Percentiles rank a stretch among this genome's conserved stretches.
Evolutionary conservation across 768 basidiomycete species (phyloP).

Genomic region (Phallus indusiatus): DNA sequence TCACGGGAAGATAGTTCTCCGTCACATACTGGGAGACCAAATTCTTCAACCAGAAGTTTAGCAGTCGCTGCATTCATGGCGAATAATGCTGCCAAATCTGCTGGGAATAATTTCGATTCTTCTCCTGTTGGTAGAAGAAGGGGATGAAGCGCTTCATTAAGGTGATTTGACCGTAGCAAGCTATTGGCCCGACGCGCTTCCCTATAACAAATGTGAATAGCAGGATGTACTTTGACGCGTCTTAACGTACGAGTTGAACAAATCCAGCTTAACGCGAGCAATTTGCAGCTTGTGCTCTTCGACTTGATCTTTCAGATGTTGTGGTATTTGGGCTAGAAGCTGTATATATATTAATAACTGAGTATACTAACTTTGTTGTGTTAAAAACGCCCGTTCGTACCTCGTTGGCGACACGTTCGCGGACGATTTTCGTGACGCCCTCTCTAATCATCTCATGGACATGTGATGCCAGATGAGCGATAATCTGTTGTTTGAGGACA

Average conservation of each 20-base stretch:
- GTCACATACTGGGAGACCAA: constrained; percentile 24
- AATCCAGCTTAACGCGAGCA: constrained; percentile 31
- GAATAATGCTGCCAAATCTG: constrained; percentile 36
- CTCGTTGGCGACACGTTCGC: constrained; percentile 33
- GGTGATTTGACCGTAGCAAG: constrained; percentile 26
- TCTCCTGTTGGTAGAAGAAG: constrained; percentile 39
- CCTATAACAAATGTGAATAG: constrained; percentile 18
- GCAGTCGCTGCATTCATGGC: constrained; percentile 33
- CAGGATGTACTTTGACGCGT: neutral
- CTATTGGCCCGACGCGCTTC: constrained; percentile 39
- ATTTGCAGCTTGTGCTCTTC: constrained; percentile 34
- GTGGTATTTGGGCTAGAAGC: constrained; percentile 35
- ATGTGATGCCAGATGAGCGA: constrained; percentile 29
- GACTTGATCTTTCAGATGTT: constrained; percentile 30
- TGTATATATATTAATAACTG: constrained; percentile 15
- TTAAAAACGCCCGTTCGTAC: constrained; percentile 20
- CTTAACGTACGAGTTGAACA: constrained; percentile 39
- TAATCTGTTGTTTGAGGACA: constrained; percentile 33
- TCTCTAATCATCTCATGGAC: constrained; percentile 27
- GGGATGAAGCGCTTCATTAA: constrained; percentile 36
- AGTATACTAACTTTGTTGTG: neutral
- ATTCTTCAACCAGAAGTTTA: constrained; percentile 33
- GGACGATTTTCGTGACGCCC: constrained; percentile 28
- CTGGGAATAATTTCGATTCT: constrained; percentile 36
- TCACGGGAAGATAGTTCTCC: constrained; percentile 2